Percentiles rank a stretch among this genome's conserved stretches.
phyloP scores from a whole-genome alignment of 164 flowering plant genomes.

The Vitis labrusca region DNA sequence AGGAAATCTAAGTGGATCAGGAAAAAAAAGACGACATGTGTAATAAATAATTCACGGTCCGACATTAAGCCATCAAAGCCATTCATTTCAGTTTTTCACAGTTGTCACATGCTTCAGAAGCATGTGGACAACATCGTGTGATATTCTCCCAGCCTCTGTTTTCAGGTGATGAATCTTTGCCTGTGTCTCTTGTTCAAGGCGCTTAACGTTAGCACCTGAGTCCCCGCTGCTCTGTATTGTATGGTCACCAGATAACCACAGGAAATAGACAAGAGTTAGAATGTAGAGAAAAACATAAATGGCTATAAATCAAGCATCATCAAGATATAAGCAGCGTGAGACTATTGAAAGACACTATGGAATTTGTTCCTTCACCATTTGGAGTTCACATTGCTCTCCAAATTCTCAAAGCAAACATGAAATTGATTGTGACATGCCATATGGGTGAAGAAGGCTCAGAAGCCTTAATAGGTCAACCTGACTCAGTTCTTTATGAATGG shows the following conservation, averaged over 20 bases:
- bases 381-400: too few species aligned
- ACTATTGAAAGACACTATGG: neutral
- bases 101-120: slow-evolving; percentile 78
- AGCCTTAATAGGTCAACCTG: neutral
- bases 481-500: neutral
- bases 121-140: slow-evolving; percentile 75
- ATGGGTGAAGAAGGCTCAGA: neutral
- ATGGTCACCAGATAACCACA: neutral
- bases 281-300: neutral
- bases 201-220: slow-evolving; percentile 89
- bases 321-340: neutral
- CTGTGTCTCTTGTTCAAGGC: slow-evolving; percentile 82
- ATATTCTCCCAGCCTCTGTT: slow-evolving; percentile 53
- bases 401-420: neutral
- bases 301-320: too few species aligned
- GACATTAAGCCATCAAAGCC: too few species aligned
- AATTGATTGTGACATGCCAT: neutral
- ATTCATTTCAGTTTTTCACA: slow-evolving; percentile 54
- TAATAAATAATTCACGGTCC: too few species aligned
- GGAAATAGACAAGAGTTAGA: neutral
- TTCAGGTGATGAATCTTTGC: slow-evolving; percentile 66
- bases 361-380: too few species aligned
- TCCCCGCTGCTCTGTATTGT: slow-evolving; percentile 84
- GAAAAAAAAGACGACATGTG: too few species aligned
- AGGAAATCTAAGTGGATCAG: too few species aligned